Percentiles rank a stretch among this genome's conserved stretches.
These are phyloP conservation scores for Hypoxylon sp. DNA, from an alignment of 2,329 filamentous ascomycete species.

Conservation along the genomic window DNA sequence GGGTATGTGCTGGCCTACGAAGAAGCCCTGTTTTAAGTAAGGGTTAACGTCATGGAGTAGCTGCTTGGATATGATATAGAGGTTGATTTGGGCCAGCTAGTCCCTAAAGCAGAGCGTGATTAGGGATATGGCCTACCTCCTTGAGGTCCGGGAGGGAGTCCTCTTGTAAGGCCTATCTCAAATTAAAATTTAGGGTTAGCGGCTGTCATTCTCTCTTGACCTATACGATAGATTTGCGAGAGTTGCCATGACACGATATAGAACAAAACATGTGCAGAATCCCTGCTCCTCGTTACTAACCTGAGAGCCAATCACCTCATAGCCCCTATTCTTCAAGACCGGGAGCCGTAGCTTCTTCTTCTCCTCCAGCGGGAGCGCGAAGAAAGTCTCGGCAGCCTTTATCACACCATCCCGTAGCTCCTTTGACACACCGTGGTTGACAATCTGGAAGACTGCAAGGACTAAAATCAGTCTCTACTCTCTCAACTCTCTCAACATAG, in stretches of 20 bases:
- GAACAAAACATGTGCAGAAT: background rate
- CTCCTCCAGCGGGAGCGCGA: slow-evolving; percentile 60
- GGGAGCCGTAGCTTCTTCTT: slow-evolving; percentile 59
- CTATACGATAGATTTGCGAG: too few relatives aligned
- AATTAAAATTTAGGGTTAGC: slow-evolving; percentile 5
- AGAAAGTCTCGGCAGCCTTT: slow-evolving; percentile 60
- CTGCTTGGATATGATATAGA: background rate
- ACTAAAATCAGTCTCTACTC: background rate
- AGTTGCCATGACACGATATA: too few relatives aligned
- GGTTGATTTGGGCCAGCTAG: background rate
- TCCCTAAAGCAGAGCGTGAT: background rate
- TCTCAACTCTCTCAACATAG: background rate
- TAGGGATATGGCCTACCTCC: slow-evolving; percentile 36
- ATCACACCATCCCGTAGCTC: slow-evolving; percentile 58
- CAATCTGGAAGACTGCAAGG: slow-evolving; percentile 62
- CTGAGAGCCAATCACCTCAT: slow-evolving; percentile 61
- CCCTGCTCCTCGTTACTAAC: slow-evolving; percentile 10
- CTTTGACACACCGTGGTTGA: slow-evolving; percentile 60
- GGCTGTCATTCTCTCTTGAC: background rate
- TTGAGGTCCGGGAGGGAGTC: slow-evolving; percentile 55
- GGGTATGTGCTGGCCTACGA: slow-evolving; percentile 44
- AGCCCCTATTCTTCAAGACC: slow-evolving; percentile 60
- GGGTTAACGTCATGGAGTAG: background rate
- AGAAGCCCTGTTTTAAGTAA: slow-evolving; percentile 41
- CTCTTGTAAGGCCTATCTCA: slow-evolving; percentile 57